Evolutionary conservation across 345 rosid species (phyloP).

Genomic region (Eucalyptus erythrocorys): DNA sequence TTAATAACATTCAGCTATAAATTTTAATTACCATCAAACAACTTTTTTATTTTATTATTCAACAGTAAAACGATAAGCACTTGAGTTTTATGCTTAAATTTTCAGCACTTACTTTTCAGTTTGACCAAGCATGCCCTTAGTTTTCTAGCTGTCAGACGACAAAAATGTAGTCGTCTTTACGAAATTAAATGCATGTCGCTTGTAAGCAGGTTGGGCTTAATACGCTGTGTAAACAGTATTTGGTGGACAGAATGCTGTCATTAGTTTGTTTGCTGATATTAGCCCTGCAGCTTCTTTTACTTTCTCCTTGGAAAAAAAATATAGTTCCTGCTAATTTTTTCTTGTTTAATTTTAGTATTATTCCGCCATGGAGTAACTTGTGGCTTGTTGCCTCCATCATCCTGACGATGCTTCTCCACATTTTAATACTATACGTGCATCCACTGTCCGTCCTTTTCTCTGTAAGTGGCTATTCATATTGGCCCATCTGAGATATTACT

Average conservation of each 20-base stretch:
- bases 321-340: not conserved
- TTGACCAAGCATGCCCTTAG: not conserved
- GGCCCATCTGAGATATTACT: not conserved
- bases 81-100: not conserved
- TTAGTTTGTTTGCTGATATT: not conserved
- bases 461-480: slow-evolving; percentile 36
- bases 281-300: not conserved
- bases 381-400: slow-evolving; percentile 95
- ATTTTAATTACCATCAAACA: not conserved
- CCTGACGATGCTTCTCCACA: slow-evolving; percentile 87
- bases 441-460: slow-evolving; percentile 93
- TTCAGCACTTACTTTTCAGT: not conserved
- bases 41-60: not conserved
- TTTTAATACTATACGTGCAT: slow-evolving; percentile 66
- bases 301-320: not conserved
- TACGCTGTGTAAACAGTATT: not conserved
- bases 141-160: not conserved
- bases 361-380: slow-evolving; percentile 97
- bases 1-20: not conserved
- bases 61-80: not conserved
- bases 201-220: not conserved
- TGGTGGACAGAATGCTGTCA: not conserved
- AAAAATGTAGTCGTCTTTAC: not conserved
- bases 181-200: not conserved
- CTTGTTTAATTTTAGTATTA: slow-evolving; percentile 36